phyloP scores from a whole-genome alignment of 2,329 filamentous ascomycete species.

The Alternaria hordeiaustralica region DNA sequence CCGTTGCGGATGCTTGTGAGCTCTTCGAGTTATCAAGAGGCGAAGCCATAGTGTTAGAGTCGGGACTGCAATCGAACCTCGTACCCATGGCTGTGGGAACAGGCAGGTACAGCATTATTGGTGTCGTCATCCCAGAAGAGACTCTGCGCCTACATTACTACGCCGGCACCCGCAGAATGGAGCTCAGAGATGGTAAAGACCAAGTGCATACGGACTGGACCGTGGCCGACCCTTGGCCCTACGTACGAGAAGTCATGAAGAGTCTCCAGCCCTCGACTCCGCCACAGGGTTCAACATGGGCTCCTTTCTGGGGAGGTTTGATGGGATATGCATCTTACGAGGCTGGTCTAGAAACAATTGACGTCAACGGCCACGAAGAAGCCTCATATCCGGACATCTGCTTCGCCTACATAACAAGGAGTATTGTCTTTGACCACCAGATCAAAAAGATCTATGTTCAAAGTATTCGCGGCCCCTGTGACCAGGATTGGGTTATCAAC shows the following conservation, averaged over 20 bases:
- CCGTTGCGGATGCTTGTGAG: conserved; percentile 48
- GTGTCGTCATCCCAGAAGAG: conserved; percentile 63
- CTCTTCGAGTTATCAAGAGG: conserved; percentile 39
- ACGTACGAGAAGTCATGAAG: conserved; percentile 50
- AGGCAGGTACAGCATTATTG: conserved; percentile 77
- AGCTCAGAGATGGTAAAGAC: conserved; percentile 38
- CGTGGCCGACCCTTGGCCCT: conserved; percentile 47
- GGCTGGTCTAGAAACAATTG: conserved; percentile 71
- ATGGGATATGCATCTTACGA: conserved; percentile 88
- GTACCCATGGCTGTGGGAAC: conserved; percentile 54
- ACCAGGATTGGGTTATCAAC: conserved; percentile 56
- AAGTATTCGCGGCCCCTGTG: conserved; percentile 59
- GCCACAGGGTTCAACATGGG: conserved; percentile 39
- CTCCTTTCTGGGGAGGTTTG: conserved; percentile 80
- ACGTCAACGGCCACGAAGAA: conserved; percentile 54
- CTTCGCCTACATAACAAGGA: conserved; percentile 77
- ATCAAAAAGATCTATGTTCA: conserved; percentile 70
- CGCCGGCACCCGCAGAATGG: conserved; percentile 29
- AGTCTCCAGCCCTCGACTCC: conserved; percentile 37
- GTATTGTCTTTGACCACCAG: conserved; percentile 77
- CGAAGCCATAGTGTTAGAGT: conserved; percentile 57
- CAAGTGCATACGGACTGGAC: conserved; percentile 34
- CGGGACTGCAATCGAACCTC: conserved; percentile 51
- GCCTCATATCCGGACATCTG: conserved; percentile 68
- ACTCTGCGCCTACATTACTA: conserved; percentile 52